These are phyloP conservation scores for Vitis rotundifolia DNA, from an alignment of 164 flowering plant genomes.

Conservation along the genomic window DNA sequence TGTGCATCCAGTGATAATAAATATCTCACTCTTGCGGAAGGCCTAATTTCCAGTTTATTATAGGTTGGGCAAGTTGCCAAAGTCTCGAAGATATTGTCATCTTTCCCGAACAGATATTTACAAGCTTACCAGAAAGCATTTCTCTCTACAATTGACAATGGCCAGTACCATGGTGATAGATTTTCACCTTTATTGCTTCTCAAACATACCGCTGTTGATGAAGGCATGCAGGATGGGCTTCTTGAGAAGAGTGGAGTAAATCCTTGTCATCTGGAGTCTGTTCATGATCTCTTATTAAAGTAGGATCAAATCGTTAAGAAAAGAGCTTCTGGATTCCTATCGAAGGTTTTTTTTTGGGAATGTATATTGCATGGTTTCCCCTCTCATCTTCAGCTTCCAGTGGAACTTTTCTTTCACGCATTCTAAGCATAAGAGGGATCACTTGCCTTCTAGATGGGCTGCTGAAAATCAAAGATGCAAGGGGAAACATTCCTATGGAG, in stretches of 20 bases:
- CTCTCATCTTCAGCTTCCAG: slow-evolving; percentile 45
- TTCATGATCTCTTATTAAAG: slow-evolving; percentile 48
- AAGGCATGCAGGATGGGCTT: slow-evolving; percentile 47
- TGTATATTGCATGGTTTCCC: slow-evolving; percentile 89
- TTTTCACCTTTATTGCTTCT: slow-evolving; percentile 65
- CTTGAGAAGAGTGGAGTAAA: slow-evolving; percentile 42
- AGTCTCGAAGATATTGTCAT: slow-evolving; percentile 52
- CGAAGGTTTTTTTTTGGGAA: slow-evolving; percentile 46
- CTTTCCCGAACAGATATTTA: slow-evolving; percentile 55
- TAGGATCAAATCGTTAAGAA: slow-evolving; percentile 41
- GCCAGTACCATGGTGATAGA: slow-evolving; percentile 15
- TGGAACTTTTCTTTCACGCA: slow-evolving; percentile 69
- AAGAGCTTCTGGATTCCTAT: slow-evolving; percentile 39
- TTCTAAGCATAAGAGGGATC: slow-evolving; percentile 58
- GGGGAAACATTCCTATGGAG: slow-evolving; percentile 32
- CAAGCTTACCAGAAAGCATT: slow-evolving; percentile 60
- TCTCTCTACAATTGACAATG: slow-evolving; percentile 37
- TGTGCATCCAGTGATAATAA: slow-evolving; percentile 29
- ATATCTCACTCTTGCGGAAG: slow-evolving; percentile 49
- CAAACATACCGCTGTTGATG: slow-evolving; percentile 58
- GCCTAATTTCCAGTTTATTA: slow-evolving; percentile 34
- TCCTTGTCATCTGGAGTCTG: slow-evolving; percentile 43
- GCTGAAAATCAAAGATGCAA: slow-evolving; percentile 39
- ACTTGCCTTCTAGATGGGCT: slow-evolving; percentile 50
- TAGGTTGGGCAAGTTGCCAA: slow-evolving; percentile 32